These are phyloP conservation scores for Linaria vulgaris DNA, from an alignment of 257 asterid species.

Conservation along the genomic window DNA sequence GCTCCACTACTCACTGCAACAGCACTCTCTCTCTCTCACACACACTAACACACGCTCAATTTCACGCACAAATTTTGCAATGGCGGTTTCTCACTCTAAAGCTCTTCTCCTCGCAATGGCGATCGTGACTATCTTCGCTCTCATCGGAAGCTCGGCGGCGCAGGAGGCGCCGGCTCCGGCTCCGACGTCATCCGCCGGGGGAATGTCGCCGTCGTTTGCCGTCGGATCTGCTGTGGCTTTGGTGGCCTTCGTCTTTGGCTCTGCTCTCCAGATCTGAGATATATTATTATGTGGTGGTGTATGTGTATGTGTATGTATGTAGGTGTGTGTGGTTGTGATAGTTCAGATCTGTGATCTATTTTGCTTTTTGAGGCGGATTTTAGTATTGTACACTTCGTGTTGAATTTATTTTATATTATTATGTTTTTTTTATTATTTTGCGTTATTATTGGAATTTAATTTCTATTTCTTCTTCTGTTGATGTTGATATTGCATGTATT, in stretches of 20 bases:
- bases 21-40: slow-evolving; percentile 5
- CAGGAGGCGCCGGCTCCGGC: slow-evolving; percentile 55
- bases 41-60: background rate
- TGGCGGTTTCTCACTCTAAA: slow-evolving; percentile 41
- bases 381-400: too few relatives aligned
- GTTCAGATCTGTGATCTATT: slow-evolving; percentile 34
- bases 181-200: slow-evolving; percentile 50
- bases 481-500: too few relatives aligned
- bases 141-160: slow-evolving; percentile 41
- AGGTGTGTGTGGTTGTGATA: slow-evolving; percentile 25
- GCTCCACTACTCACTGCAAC: slow-evolving; percentile 17
- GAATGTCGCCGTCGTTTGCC: slow-evolving; percentile 39
- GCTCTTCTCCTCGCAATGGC: slow-evolving; percentile 28
- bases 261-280: slow-evolving; percentile 52
- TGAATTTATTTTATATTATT: background rate
- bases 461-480: too few relatives aligned
- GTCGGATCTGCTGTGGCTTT: slow-evolving; percentile 38
- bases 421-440: too few relatives aligned
- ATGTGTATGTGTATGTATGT: slow-evolving; percentile 15
- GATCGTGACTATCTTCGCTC: slow-evolving; percentile 31
- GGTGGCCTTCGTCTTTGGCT: slow-evolving; percentile 45
- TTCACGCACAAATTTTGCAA: slow-evolving; percentile 24
- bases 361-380: background rate
- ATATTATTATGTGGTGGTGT: slow-evolving; percentile 2
- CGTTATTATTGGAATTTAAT: too few relatives aligned